These are phyloP conservation scores for Skeletonema marinoi DNA, from an alignment of 108 stramenopile genomes.

Conservation along the genomic window DNA sequence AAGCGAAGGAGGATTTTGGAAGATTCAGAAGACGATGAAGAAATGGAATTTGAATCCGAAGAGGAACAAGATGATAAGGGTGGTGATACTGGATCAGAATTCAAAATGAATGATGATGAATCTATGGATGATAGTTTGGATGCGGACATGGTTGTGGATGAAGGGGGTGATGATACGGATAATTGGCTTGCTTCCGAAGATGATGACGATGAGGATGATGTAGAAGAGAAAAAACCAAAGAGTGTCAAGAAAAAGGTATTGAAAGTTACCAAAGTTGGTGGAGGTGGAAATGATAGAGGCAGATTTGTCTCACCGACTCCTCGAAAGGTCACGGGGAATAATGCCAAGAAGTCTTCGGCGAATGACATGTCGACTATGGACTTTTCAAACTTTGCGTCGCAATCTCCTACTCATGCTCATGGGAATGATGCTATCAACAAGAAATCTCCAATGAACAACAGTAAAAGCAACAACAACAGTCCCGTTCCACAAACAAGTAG, in stretches of 20 bases:
- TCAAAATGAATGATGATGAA: conserved; percentile 29
- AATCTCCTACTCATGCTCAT: conserved; percentile 6
- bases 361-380: conserved; percentile 5
- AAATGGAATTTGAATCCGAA: conserved; percentile 22
- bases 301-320: conserved; percentile 34
- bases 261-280: conserved; percentile 6
- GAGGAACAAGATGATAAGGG: conserved; percentile 44
- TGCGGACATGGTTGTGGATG: conserved; percentile 14
- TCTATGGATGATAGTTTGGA: conserved; percentile 26
- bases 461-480: background rate
- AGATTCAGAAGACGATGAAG: conserved; percentile 62
- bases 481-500: conserved; percentile 8
- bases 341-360: conserved; percentile 9
- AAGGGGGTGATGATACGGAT: conserved; percentile 42
- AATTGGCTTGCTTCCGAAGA: conserved; percentile 68
- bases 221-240: conserved; percentile 10
- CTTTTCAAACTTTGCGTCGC: conserved; percentile 32
- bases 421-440: background rate
- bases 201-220: conserved; percentile 46
- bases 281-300: background rate
- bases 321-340: conserved; percentile 10
- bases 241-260: conserved; percentile 13
- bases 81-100: conserved; percentile 35
- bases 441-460: background rate
- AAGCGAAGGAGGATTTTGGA: conserved; percentile 32